Base-by-base conservation (phyloP, 2,329 filamentous ascomycete genomes). In the Colletotrichum trifolii region DNA sequence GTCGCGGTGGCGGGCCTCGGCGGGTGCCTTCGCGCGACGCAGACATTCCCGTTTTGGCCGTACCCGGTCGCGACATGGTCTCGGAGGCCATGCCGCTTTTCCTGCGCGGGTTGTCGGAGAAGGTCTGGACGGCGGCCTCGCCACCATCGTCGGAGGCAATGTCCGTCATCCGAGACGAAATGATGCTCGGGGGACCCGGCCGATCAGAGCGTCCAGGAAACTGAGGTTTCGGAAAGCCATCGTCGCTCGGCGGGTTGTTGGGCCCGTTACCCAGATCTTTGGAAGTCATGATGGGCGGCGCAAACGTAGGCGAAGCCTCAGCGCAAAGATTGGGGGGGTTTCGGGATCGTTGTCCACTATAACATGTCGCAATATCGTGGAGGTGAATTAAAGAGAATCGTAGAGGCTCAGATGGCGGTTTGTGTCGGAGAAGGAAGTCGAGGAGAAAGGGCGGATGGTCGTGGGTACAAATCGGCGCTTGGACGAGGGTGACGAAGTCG, bases 151-250 rank as follows among this genome's bases (percentile, higher is more conserved):
- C 84, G 17, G 84, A 87, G 34, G 79, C 82, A 65, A 88, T 85
- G 66, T 89, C 87, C 38, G 89, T 92, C 85, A 92, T 89, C 66
- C 88, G 87, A 63, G 89, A 91, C 35, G 90, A 92, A 57, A 92
- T 90, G 63, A 91, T 83, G 68, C 89, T 91, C 50, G 87, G 83
- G 25, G 86, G 83, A 38, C 86, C 83, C 64, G 81, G 75, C 47
- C 77, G 73, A 46, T 81, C 74, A 73, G 77, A 77, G 53, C 71
- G 75, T 8, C 67, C 71, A 3, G 81, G 78, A 52, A 79, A 79
- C 47, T 79, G 77, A 3, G 81, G 77, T 43, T 71, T 71, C 17
- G 78, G 74, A 57, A 81, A 80, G 64, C 74, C 73, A 60, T 75
- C 74, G 43, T 78, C 78, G 55, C 81, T 77, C 55, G 73, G 71